Percentiles rank a stretch among this genome's conserved stretches.
These are phyloP conservation scores for Solanum paucissectum DNA, from an alignment of 257 asterid species.

Conservation along the genomic window DNA sequence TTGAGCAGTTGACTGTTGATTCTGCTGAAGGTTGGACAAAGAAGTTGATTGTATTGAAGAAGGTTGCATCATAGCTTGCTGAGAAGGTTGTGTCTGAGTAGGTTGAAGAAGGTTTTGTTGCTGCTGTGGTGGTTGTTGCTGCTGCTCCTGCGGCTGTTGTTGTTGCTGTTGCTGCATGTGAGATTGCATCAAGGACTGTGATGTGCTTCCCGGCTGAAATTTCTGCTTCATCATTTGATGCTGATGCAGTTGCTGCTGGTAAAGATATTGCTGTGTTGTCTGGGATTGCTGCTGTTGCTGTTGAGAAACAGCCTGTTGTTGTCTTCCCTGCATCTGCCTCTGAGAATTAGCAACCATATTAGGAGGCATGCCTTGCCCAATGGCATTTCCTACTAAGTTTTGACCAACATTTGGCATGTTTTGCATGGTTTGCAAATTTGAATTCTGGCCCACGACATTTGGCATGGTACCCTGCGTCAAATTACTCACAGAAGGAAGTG, in stretches of 20 bases:
- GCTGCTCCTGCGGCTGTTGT: conserved; percentile 32
- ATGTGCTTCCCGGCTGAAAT: conserved; percentile 54
- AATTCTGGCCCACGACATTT: conserved; percentile 58
- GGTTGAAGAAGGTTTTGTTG: conserved; percentile 60
- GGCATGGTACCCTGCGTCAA: conserved; percentile 54
- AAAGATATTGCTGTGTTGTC: conserved; percentile 55
- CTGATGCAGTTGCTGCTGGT: conserved; percentile 75
- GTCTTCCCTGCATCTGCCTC: conserved; percentile 72
- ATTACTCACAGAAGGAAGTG: conserved; percentile 48
- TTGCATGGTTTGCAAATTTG: conserved; percentile 62
- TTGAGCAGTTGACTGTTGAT: conserved; percentile 55
- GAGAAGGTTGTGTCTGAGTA: conserved; percentile 73
- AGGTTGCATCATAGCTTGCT: conserved; percentile 77
- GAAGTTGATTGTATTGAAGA: conserved; percentile 61
- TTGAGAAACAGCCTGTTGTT: conserved; percentile 52
- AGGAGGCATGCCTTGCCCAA: conserved; percentile 70
- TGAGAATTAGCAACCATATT: conserved; percentile 69
- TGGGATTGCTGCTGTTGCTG: conserved; percentile 76
- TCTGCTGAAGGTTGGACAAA: conserved; percentile 60
- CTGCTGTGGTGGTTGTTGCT: conserved; percentile 43
- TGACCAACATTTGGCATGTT: conserved; percentile 47
- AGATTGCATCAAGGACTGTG: conserved; percentile 59
- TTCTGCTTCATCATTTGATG: conserved; percentile 68
- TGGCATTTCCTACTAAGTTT: conserved; percentile 47
- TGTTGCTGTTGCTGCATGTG: conserved; percentile 57